A percentile compares a stretch with the other conserved stretches of the same genome.
These are phyloP conservation scores for Cyclocybe cylindracea DNA, from an alignment of 768 basidiomycete species.

Conservation along the genomic window DNA sequence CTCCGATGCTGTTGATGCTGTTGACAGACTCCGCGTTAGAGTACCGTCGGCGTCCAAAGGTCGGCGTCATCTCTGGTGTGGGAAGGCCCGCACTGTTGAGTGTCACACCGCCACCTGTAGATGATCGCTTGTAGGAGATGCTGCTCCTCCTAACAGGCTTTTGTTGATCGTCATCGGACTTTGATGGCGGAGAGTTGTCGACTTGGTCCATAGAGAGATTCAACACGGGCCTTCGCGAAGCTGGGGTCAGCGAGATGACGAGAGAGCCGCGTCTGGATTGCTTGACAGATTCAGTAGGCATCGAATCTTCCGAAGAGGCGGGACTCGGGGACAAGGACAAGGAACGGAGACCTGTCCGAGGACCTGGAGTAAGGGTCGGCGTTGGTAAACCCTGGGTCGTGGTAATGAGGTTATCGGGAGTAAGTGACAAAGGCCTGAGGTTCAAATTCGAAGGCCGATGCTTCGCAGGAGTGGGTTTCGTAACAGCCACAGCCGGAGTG, in stretches of 20 bases:
- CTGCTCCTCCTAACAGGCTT: conserved; percentile 59
- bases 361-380: conserved; percentile 53
- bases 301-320: conserved; percentile 28
- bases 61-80: conserved; percentile 77
- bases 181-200: conserved; percentile 26
- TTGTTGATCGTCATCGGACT: conserved; percentile 30
- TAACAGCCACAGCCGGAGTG: conserved; percentile 30
- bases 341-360: conserved; percentile 50
- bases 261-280: conserved; percentile 33
- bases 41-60: conserved; percentile 31
- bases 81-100: conserved; percentile 49
- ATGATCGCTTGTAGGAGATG: conserved; percentile 71
- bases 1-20: conserved; percentile 28
- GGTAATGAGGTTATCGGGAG: conserved; percentile 48
- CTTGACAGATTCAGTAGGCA: conserved; percentile 15
- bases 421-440: conserved; percentile 73
- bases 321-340: conserved; percentile 55
- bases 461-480: conserved; percentile 43
- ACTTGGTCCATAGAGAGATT: conserved; percentile 33
- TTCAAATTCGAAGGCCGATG: conserved; percentile 67
- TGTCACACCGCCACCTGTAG: conserved; percentile 25
- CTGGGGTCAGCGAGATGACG: conserved; percentile 31
- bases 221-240: conserved; percentile 36
- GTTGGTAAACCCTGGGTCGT: conserved; percentile 46
- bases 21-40: conserved; percentile 31